phyloP scores from a whole-genome alignment of 176 grass and related monocot genomes.

The Bromus sterilis region DNA sequence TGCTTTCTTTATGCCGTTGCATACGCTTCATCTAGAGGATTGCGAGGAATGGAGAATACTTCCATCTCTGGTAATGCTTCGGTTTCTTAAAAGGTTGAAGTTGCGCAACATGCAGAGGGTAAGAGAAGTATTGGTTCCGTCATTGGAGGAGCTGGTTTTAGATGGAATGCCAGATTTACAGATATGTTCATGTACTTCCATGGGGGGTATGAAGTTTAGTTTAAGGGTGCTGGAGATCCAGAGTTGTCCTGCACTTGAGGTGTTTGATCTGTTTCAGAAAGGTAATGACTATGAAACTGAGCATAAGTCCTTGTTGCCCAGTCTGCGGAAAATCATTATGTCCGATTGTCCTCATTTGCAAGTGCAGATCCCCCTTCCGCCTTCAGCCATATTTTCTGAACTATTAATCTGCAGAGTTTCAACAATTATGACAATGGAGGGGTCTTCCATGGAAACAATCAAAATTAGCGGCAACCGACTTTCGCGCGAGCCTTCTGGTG shows the following conservation, averaged over 20 bases:
- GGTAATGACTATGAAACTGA: background rate
- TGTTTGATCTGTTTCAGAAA: background rate
- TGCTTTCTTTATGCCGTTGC: too few relatives aligned
- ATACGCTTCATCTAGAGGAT: too few relatives aligned
- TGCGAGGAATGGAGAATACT: background rate
- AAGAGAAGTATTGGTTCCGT: background rate
- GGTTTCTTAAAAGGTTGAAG: background rate
- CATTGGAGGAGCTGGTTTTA: constrained; percentile 11
- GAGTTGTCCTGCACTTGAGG: background rate
- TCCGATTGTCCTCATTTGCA: background rate
- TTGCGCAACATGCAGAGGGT: background rate
- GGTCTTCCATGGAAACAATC: background rate
- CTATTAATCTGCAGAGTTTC: background rate
- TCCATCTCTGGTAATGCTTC: background rate
- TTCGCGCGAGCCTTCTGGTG: too few relatives aligned
- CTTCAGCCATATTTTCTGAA: background rate
- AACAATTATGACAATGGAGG: background rate
- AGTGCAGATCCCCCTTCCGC: background rate
- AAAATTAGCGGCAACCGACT: background rate
- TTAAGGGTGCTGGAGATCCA: background rate
- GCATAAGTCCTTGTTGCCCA: background rate
- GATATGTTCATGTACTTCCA: background rate
- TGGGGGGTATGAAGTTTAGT: background rate
- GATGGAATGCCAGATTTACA: background rate
- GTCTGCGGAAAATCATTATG: background rate